Base-by-base conservation (phyloP, 139 green algal species). In the Picochlorum costavermella region DNA sequence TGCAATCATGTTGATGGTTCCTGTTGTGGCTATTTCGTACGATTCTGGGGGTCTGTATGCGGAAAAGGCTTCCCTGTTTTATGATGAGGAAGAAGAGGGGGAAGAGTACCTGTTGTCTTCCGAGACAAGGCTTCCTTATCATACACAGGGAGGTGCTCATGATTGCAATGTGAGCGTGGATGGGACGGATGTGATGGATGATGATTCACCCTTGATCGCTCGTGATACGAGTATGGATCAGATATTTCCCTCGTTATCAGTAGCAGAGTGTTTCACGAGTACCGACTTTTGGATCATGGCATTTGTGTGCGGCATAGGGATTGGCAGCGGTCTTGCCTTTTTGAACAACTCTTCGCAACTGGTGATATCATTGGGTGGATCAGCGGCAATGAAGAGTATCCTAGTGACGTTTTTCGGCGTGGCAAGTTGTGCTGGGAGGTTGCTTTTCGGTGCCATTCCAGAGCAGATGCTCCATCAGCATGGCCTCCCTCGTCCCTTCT, bases 331-430 rank as follows among this genome's bases (percentile, higher is more conserved):
- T 13, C 72, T 95, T 23, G 72, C 80, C 1, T 72, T 83, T 37
- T 71, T 94, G 33, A 95, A 95, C 78, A 95, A 95, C 72, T 30
- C 89, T 25, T 69, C 69, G 0, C 72, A 87, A 64, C 53, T 91
- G 46, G 78, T 85, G n/a, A 59, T 77, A 8, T 64, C 77, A 2
- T 56, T 87, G 36, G 72, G 67, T 2, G 80, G 79, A 3, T 10
- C 43, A 16, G 43, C 49, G 10, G 63, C 75, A 25, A 76, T 77
- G 6, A 73, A 86, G 49, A 64, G 81, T 31, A 49, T 84, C 23
- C 78, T 92, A 60, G 81, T 95, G 5, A 85, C 76, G 0, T 73
- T 95, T 4, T 90, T 94, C 69, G 83, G 71, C 10, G 82, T 94
- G 10, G 74, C 77, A 50, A 95, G 87, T 59, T 88, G 81, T 6